These are phyloP conservation scores for Xylaria sp. DNA, from an alignment of 2,329 filamentous ascomycete species.

Conservation along the genomic window DNA sequence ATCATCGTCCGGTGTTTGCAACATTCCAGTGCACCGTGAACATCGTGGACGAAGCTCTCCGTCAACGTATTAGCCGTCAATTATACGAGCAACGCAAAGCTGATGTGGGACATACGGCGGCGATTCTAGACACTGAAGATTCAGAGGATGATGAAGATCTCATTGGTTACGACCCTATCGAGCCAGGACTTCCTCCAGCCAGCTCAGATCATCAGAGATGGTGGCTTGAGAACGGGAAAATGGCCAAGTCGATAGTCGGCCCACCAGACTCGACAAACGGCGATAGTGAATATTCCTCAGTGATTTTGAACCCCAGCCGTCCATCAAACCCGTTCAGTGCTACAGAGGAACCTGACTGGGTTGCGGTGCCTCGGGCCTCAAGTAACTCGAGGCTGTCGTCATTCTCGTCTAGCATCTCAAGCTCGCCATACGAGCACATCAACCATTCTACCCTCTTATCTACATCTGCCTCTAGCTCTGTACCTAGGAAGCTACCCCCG, in stretches of 20 bases:
- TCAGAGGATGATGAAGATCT: constrained; percentile 81
- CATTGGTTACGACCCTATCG: constrained; percentile 80
- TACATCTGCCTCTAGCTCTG: constrained; percentile 52
- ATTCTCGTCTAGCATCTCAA: constrained; percentile 60
- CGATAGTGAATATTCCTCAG: constrained; percentile 51
- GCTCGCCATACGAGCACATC: constrained; percentile 64
- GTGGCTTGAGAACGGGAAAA: constrained; percentile 73
- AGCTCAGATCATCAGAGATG: constrained; percentile 73
- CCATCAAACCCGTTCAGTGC: constrained; percentile 81
- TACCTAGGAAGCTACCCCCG: constrained; percentile 57
- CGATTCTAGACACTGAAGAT: constrained; percentile 60
- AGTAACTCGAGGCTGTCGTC: constrained; percentile 57
- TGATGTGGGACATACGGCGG: constrained; percentile 68
- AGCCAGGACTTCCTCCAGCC: constrained; percentile 73
- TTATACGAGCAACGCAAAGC: constrained; percentile 74
- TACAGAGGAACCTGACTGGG: constrained; percentile 83
- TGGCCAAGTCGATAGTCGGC: constrained; percentile 73
- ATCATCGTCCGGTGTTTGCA: constrained; percentile 94
- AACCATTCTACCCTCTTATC: constrained; percentile 55
- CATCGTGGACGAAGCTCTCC: constrained; percentile 75
- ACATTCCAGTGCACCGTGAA: constrained; percentile 84
- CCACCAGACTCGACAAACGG: constrained; percentile 61
- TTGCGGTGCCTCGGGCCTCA: constrained; percentile 61
- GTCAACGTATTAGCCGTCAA: constrained; percentile 73
- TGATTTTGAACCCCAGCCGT: constrained; percentile 73